phyloP scores from a whole-genome alignment of 2,329 filamentous ascomycete genomes.

The Xylaria sp. region DNA sequence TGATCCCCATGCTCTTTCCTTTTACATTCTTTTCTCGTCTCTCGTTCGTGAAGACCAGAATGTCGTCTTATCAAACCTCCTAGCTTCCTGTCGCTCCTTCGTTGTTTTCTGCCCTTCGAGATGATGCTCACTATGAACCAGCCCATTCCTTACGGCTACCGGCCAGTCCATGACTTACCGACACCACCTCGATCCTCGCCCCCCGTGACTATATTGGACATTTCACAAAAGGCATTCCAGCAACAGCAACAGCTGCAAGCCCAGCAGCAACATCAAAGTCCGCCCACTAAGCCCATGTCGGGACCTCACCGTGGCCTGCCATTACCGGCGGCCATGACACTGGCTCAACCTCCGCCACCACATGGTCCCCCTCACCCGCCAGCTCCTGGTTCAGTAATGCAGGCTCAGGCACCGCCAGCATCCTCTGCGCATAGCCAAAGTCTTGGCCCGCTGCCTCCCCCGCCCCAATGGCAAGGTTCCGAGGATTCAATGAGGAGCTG shows the following conservation, averaged over 20 bases:
- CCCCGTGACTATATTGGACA: slow-evolving; percentile 63
- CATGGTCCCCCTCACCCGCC: slow-evolving; percentile 47
- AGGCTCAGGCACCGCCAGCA: slow-evolving; percentile 48
- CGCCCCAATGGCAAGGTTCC: slow-evolving; percentile 72
- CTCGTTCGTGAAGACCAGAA: slow-evolving; percentile 38
- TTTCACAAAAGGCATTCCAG: slow-evolving; percentile 55
- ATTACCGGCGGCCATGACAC: slow-evolving; percentile 72
- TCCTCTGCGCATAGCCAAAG: slow-evolving; percentile 55
- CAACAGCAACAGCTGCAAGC: slow-evolving; percentile 52
- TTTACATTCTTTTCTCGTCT: slow-evolving; percentile 30
- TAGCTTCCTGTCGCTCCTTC: slow-evolving; percentile 43
- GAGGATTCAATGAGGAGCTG: slow-evolving; percentile 79
- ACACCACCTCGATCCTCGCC: slow-evolving; percentile 69
- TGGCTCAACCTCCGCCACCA: slow-evolving; percentile 57
- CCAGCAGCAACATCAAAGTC: slow-evolving; percentile 59
- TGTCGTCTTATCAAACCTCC: slow-evolving; percentile 42
- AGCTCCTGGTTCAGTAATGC: slow-evolving; percentile 46
- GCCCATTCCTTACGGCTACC: slow-evolving; percentile 68
- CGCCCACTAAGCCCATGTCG: slow-evolving; percentile 70
- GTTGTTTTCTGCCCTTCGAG: slow-evolving; percentile 44
- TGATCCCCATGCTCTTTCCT: slow-evolving; percentile 31
- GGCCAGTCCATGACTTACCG: slow-evolving; percentile 70
- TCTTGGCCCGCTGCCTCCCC: slow-evolving; percentile 69
- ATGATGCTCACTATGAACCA: slow-evolving; percentile 72
- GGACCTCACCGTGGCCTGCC: slow-evolving; percentile 76